A percentile compares a stretch with the other conserved stretches of the same genome.
phyloP scores from a whole-genome alignment of 2,329 filamentous ascomycete species.

The Claviceps sp. region DNA sequence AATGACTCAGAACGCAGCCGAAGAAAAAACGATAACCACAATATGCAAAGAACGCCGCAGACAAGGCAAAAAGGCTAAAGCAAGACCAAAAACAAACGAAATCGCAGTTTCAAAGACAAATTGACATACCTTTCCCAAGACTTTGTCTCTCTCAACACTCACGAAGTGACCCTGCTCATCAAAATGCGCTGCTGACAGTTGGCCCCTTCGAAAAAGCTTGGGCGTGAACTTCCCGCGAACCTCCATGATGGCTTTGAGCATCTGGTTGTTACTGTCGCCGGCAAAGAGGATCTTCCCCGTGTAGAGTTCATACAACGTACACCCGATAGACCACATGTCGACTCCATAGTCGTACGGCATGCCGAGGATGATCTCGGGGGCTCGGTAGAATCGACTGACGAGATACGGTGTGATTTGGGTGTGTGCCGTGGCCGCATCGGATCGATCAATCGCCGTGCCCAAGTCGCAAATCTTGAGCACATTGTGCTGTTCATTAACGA shows the following conservation, averaged over 20 bases:
- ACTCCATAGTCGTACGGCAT: slow-evolving; percentile 90
- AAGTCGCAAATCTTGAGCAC: slow-evolving; percentile 90
- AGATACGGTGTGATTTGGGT: slow-evolving; percentile 90
- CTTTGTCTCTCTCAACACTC: slow-evolving; percentile 74
- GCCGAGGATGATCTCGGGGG: slow-evolving; percentile 94
- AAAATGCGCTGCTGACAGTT: slow-evolving; percentile 66
- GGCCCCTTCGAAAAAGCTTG: slow-evolving; percentile 74
- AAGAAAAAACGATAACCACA: neutral
- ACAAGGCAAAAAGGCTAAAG: slow-evolving; percentile 2
- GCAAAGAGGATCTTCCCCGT: slow-evolving; percentile 96
- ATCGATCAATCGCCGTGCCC: slow-evolving; percentile 85
- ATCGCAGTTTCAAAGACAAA: slow-evolving; percentile 5
- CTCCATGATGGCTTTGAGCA: slow-evolving; percentile 94
- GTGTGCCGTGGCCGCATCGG: slow-evolving; percentile 55
- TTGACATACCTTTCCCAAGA: slow-evolving; percentile 61
- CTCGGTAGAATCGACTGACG: slow-evolving; percentile 92
- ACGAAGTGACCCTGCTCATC: slow-evolving; percentile 74
- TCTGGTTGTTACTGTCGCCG: slow-evolving; percentile 93
- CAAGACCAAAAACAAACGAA: slow-evolving; percentile 8
- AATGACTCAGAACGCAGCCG: neutral
- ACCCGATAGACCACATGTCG: slow-evolving; percentile 96
- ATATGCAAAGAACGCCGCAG: too few species aligned
- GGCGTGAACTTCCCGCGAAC: slow-evolving; percentile 83
- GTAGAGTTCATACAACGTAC: slow-evolving; percentile 92
- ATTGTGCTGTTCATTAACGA: slow-evolving; percentile 72